Conservation (phyloP, 1,284 basidiomycete species). For the Pseudozyma sp. region DNA sequence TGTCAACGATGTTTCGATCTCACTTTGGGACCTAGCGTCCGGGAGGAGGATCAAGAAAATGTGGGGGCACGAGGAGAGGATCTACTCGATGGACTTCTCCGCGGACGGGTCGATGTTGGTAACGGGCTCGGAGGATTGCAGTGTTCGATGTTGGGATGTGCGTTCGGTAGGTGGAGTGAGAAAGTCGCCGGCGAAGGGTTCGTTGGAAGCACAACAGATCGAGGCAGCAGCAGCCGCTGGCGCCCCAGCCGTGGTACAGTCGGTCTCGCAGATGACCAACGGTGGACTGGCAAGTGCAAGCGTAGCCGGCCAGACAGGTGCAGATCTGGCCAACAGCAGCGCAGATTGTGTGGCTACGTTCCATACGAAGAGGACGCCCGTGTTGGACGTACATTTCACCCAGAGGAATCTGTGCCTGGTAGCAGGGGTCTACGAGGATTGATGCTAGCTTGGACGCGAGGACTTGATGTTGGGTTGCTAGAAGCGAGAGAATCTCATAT, state of each 20-base stretch:
- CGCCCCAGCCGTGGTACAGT: constrained; percentile 3
- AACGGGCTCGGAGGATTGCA: constrained; percentile 90
- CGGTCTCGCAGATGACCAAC: no score
- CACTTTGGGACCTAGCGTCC: constrained; percentile 94
- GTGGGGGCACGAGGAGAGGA: constrained; percentile 88
- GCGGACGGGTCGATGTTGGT: constrained; percentile 90
- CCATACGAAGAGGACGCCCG: constrained; percentile 93
- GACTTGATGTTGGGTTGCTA: no score
- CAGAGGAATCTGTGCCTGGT: constrained; percentile 92
- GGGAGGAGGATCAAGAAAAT: constrained; percentile 95
- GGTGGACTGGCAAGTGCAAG: constrained; percentile 13
- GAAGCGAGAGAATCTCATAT: no score
- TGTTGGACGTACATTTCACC: constrained; percentile 92
- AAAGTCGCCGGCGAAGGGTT: constrained; percentile 17
- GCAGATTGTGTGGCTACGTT: constrained; percentile 90
- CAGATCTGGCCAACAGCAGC: constrained; percentile 33
- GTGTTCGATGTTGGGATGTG: constrained; percentile 96
- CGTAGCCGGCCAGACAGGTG: constrained; percentile 6
- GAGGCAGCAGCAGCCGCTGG: constrained; percentile 8
- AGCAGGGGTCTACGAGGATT: constrained; percentile 74
- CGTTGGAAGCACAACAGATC: constrained; percentile 33
- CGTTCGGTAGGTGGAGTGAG: constrained; percentile 75
- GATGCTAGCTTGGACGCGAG: background rate
- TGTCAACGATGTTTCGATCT: constrained; percentile 86
- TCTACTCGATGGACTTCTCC: constrained; percentile 91